Conservation (phyloP, 129 eudicot species). For the Heracleum sosnowskyi region DNA sequence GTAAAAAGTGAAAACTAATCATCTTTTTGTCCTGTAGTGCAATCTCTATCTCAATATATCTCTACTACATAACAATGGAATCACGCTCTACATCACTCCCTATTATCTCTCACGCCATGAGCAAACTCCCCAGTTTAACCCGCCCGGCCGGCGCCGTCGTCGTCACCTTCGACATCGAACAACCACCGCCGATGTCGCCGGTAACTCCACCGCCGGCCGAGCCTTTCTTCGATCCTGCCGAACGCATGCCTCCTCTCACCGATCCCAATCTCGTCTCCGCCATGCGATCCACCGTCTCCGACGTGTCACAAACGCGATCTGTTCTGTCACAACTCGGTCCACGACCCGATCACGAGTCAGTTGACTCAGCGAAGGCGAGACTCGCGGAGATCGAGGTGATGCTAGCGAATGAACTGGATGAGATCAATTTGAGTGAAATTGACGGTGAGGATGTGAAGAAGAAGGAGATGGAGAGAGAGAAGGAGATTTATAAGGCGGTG, state of each 20-base stretch:
- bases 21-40: slow-evolving; percentile 2
- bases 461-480: slow-evolving; percentile 22
- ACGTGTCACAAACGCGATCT: slow-evolving; percentile 67
- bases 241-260: slow-evolving; percentile 56
- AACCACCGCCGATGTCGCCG: slow-evolving; percentile 19
- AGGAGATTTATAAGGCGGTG: slow-evolving; percentile 46
- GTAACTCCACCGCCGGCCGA: slow-evolving; percentile 17
- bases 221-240: slow-evolving; percentile 57
- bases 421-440: slow-evolving; percentile 23
- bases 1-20: neutral
- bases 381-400: slow-evolving; percentile 50
- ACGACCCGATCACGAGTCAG: slow-evolving; percentile 81
- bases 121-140: slow-evolving; percentile 39
- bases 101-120: slow-evolving; percentile 68
- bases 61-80: slow-evolving; percentile 33
- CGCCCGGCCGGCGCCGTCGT: slow-evolving; percentile 28
- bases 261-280: slow-evolving; percentile 56
- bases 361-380: slow-evolving; percentile 50
- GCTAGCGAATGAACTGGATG: slow-evolving; percentile 37
- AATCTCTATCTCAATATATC: neutral
- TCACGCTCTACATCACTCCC: slow-evolving; percentile 63
- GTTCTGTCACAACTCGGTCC: slow-evolving; percentile 52
- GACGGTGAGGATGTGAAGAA: neutral
- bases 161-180: slow-evolving; percentile 52
- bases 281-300: slow-evolving; percentile 59